Conservation (phyloP, 1,284 basidiomycete species). For the Crocinoboletus sp. region DNA sequence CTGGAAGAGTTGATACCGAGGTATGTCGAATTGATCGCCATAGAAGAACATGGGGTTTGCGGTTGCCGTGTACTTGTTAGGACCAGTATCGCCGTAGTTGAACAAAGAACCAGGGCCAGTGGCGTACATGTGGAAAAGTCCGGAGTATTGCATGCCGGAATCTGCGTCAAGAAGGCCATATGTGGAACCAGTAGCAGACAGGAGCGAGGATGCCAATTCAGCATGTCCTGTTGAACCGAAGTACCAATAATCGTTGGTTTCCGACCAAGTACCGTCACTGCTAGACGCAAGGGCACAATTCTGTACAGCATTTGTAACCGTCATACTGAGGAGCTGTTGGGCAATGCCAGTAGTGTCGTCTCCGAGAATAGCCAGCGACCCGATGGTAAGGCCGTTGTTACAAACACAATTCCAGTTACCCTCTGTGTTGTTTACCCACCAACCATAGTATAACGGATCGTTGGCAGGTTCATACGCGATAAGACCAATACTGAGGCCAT, state of each 20-base stretch:
- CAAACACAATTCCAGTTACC: conserved; percentile 99
- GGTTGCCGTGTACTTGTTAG: conserved; percentile 89
- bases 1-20: conserved; percentile 84
- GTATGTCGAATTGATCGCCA: conserved; percentile 60
- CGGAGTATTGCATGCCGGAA: conserved; percentile 70
- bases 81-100: conserved; percentile 91
- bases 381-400: conserved; percentile 89
- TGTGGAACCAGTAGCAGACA: conserved; percentile 83
- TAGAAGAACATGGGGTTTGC: conserved; percentile 77
- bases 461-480: conserved; percentile 44
- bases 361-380: conserved; percentile 83
- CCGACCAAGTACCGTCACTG: conserved; percentile 89
- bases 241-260: conserved; percentile 97
- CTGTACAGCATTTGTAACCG: conserved; percentile 68
- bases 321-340: conserved; percentile 58
- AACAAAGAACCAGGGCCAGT: conserved; percentile 85
- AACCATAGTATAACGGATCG: conserved; percentile 41
- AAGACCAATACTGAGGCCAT: conserved; percentile 70
- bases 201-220: conserved; percentile 85
- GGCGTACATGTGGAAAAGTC: conserved; percentile 89
- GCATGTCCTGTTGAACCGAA: conserved; percentile 91
- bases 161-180: conserved; percentile 72
- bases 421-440: conserved; percentile 55
- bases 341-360: conserved; percentile 81
- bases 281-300: conserved; percentile 73